Percentiles rank a stretch among this genome's conserved stretches.
Conservation (phyloP, 306 rosid genomes). For the Prunus persica region DNA sequence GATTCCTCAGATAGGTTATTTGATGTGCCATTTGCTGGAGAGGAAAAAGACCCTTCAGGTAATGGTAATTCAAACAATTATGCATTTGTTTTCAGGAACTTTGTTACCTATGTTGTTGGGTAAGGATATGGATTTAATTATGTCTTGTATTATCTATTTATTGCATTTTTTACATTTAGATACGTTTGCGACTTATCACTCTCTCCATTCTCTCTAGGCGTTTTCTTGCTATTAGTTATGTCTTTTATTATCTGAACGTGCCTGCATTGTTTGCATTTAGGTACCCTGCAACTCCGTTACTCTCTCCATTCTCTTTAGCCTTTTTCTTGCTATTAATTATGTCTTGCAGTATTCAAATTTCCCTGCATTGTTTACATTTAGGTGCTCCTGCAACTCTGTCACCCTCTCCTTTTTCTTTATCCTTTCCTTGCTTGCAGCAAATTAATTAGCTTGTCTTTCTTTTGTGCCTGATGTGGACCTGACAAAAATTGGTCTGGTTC, state of each 20-base stretch:
- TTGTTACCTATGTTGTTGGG: no score
- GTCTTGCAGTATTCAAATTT: not conserved
- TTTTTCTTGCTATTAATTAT: not conserved
- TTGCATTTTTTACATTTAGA: not conserved
- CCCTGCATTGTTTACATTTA: not conserved
- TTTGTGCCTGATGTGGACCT: slow-evolving; percentile 13
- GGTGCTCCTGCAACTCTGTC: not conserved
- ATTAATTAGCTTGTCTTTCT: slow-evolving; percentile 6
- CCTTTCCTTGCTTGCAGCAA: slow-evolving; percentile 22
- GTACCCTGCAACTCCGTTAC: not conserved
- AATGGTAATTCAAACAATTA: slow-evolving; percentile 15
- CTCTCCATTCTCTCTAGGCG: slow-evolving; percentile 2
- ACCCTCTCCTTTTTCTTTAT: slow-evolving; percentile 2
- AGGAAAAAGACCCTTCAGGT: slow-evolving; percentile 66
- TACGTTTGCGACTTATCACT: not conserved
- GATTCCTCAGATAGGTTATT: slow-evolving; percentile 52
- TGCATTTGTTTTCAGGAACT: not conserved
- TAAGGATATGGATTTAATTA: not conserved
- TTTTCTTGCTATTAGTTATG: slow-evolving; percentile 8
- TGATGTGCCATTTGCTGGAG: slow-evolving; percentile 61
- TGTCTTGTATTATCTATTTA: not conserved
- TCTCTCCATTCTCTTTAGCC: not conserved
- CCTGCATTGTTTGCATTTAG: slow-evolving; percentile 1
- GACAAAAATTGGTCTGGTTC: slow-evolving; percentile 1
- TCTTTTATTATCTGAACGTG: slow-evolving; percentile 1